Base-by-base conservation (phyloP, 805 yeast species). In the Scheffersomyces lignosus region DNA sequence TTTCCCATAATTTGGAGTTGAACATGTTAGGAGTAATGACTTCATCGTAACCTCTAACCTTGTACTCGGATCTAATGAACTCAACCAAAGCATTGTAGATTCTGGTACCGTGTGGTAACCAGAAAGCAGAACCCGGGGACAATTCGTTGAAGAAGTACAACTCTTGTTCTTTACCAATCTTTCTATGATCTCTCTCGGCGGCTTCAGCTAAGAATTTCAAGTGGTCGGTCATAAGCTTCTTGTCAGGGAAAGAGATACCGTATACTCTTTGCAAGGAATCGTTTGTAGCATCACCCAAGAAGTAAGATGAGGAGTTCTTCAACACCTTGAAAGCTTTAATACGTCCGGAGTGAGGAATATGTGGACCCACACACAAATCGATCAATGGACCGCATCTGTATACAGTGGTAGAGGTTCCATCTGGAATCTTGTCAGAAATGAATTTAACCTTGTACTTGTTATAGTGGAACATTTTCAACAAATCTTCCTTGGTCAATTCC, bases 61-160 rank as follows among this genome's bases (percentile, higher is more conserved):
- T 81, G 70, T 93, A 93, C 71, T 93, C 96, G 37, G 65, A 60
- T 70, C 91, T 80, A 69, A 93, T 61, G 65, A 88, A 66, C 22
- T 86, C 89, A 51, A 81, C 80, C 64, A 93, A 74, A 41, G 87
- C 79, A 67, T 87, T 87, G 77, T 93, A 93, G 60, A 93, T 93
- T 71, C 98, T 85, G 33, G 99, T 82, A 68, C 99, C 99, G 58
- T 91, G 99, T 34, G 99, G 99, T 55, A 93, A 77, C 98, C 98
- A 93, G 80, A 93, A 93, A 43, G 96, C 90, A 27, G 95, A 81
- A 49, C 99, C 99, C 37, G 99, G 99, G 14, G 96, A 87, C 84
- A 91, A 70, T 67, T 93, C 99, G 66, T 93, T 81, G 79, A 93
- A 93, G 68, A 83, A 80, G 71, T 90, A 93, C 57, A 93, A 77